Evolutionary conservation across 202 grass and related monocot genomes (phyloP).

Genomic region (Bolboschoenoplectus hybrid): DNA sequence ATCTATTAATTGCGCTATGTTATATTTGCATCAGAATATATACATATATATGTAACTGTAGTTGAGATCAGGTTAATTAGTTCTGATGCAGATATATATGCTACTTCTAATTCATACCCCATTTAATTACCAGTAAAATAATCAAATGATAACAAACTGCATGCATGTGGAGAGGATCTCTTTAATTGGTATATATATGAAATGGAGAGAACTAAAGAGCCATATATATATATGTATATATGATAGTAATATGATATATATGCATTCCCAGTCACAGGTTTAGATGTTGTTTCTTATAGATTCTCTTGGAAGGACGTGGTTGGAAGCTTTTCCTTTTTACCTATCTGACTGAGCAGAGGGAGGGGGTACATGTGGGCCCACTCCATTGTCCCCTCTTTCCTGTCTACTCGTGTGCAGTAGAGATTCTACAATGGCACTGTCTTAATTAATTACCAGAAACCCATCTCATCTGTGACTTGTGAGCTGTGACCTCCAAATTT

Average conservation of each 20-base stretch:
- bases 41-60: not conserved
- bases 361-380: constrained; percentile 17
- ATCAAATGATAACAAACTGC: not conserved
- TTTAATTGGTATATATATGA: not conserved
- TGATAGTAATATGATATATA: too few species aligned
- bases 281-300: constrained; percentile 13
- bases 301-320: constrained; percentile 31
- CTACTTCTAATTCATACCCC: not conserved
- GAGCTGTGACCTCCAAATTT: not conserved
- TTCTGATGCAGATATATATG: too few species aligned
- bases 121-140: not conserved
- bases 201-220: not conserved
- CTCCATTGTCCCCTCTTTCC: constrained; percentile 37
- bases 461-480: not conserved
- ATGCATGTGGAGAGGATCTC: not conserved
- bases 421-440: constrained; percentile 21
- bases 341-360: not conserved
- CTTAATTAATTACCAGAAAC: not conserved
- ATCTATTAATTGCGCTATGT: not conserved
- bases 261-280: not conserved
- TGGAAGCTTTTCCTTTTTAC: constrained; percentile 30
- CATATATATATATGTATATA: too few species aligned
- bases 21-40: not conserved
- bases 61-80: not conserved
- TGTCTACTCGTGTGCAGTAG: constrained; percentile 37